Base-by-base conservation (phyloP, 768 basidiomycete species). In the Hygrophorus pudorinus region DNA sequence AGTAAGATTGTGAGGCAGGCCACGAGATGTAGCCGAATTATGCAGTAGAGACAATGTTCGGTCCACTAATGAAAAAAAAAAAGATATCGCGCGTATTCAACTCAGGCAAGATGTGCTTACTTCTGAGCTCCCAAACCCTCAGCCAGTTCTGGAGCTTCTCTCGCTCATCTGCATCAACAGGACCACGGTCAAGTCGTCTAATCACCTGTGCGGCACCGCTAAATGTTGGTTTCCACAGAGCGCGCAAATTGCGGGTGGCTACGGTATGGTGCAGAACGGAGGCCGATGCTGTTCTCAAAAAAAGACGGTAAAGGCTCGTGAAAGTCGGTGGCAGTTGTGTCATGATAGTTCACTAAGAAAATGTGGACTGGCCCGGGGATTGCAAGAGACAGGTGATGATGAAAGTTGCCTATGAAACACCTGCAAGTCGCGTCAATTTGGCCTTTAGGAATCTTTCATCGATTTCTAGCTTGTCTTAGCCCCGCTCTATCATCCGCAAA, bases 1-100 rank as follows among this genome's bases (percentile, higher is more conserved):
- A 5, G 79, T 77, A 5, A 78, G 51, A 45, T 62, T 63, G 54
- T 84, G 79, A 9, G 82, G 59, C 11, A 82, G 60, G 11, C 85
- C 85, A 20, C 81, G 73, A 28, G 75, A 72, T 46, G 67, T 65
- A 3, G 75, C 72, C n/a, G 85, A 79, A 20, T 67, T 74, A 59
- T 75, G 70, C 37, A 87, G 56, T 7, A 87, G 51, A 27, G 68
- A 66, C 32, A 87, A 66, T 0, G 83, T 85, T 47, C 68, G 71
- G 53, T 87, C 83, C 59, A 84, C 85, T 88, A 27, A 47, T 5
- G 16, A 44, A 44, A 42, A 38, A 36, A 14, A 41, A 33, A 35
- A n/a, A n/a, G n/a, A n/a, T n/a, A 31, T 44, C 36, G 16, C 11
- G n/a, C 12, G 41, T 34, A 31, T 28, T 44, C 44, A 55, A 37